phyloP scores from a whole-genome alignment of 2,329 filamentous ascomycete species.

The Sphaerulina populicola region DNA sequence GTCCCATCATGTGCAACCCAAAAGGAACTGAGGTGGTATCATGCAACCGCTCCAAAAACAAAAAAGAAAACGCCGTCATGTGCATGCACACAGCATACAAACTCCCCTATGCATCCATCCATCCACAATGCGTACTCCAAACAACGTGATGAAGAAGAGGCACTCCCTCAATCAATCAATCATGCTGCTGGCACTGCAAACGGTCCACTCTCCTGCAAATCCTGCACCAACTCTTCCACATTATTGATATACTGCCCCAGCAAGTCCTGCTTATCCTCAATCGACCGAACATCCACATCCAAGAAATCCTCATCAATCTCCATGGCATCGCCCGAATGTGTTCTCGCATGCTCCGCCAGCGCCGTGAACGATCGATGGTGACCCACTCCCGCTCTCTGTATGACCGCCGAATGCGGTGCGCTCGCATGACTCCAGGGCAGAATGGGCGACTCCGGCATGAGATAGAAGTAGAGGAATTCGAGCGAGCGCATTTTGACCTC shows the following conservation, averaged over 20 bases:
- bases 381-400: conserved; percentile 20
- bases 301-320: conserved; percentile 29
- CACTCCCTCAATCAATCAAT: neutral
- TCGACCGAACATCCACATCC: conserved; percentile 49
- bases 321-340: conserved; percentile 32
- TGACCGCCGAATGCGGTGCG: conserved; percentile 24
- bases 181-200: conserved; percentile 37
- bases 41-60: conserved; percentile 4
- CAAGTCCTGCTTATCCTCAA: conserved; percentile 73
- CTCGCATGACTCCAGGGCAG: conserved; percentile 18
- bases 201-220: conserved; percentile 69
- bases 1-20: neutral
- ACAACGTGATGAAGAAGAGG: neutral
- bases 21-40: conserved; percentile 2
- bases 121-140: neutral
- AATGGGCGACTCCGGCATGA: conserved; percentile 76
- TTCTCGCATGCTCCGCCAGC: conserved; percentile 23
- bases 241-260: conserved; percentile 70
- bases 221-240: conserved; percentile 71
- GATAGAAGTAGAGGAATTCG: conserved; percentile 96
- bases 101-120: neutral
- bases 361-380: conserved; percentile 17
- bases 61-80: neutral
- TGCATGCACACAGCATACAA: neutral
- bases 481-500: conserved; percentile 94